A percentile compares a stretch with the other conserved stretches of the same genome.
phyloP scores from a whole-genome alignment of 2,329 filamentous ascomycete genomes.

The Chaetomiaceae sp. region DNA sequence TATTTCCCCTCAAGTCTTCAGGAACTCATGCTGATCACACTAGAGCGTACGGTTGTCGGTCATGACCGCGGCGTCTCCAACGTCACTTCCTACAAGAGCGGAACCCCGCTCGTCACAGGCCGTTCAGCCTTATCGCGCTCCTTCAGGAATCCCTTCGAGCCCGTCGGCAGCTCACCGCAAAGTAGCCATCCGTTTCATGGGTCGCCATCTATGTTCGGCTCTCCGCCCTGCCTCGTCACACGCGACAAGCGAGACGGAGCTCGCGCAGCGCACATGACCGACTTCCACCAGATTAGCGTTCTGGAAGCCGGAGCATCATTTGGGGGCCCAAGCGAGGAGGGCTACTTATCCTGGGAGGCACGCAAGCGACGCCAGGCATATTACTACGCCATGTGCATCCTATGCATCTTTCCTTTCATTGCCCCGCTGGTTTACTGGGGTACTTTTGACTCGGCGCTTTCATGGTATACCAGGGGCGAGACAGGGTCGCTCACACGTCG shows the following conservation, averaged over 20 bases:
- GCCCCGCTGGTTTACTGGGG: constrained; percentile 43
- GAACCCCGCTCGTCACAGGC: not conserved
- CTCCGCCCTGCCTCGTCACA: constrained; percentile 13
- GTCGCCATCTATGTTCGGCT: not conserved
- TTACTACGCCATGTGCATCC: constrained; percentile 37
- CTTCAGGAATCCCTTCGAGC: not conserved
- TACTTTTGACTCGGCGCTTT: constrained; percentile 42
- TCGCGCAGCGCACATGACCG: not conserved
- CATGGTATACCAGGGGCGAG: constrained; percentile 48
- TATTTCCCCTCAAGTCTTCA: no score
- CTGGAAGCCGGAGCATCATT: constrained; percentile 19
- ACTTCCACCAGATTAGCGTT: constrained; percentile 15
- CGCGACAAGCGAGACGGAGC: constrained; percentile 8
- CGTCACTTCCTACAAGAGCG: constrained; percentile 4
- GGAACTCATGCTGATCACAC: no score
- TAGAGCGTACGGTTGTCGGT: not conserved
- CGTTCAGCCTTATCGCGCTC: not conserved
- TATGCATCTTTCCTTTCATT: constrained; percentile 46
- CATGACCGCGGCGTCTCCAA: constrained; percentile 1
- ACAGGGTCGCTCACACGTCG: constrained; percentile 12
- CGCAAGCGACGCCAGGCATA: constrained; percentile 33
- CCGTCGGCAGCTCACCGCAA: not conserved
- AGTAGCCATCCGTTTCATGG: not conserved
- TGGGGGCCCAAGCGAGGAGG: constrained; percentile 10
- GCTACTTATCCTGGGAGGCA: constrained; percentile 29